Conservation (phyloP, 2,329 filamentous ascomycete species). For the Diaporthe vaccinii region DNA sequence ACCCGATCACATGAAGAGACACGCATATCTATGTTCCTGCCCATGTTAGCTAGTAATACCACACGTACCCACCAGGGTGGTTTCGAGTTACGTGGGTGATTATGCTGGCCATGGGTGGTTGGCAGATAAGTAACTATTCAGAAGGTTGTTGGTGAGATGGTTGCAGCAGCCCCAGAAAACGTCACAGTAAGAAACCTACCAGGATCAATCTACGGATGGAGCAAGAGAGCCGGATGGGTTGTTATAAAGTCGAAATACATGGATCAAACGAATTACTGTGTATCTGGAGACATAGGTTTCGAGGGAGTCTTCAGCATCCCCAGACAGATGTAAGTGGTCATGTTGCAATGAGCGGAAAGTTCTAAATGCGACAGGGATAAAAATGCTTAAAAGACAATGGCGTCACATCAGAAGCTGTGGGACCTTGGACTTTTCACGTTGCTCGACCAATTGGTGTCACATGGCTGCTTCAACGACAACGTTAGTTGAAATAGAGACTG, state of each 20-base stretch:
- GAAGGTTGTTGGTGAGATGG: too few species aligned
- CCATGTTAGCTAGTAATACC: too few species aligned
- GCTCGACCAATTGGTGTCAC: neutral
- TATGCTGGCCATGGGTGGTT: neutral
- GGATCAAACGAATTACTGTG: neutral
- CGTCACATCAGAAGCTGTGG: neutral
- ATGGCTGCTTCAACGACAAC: neutral
- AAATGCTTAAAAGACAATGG: neutral
- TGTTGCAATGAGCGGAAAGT: neutral
- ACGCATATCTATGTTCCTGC: too few species aligned
- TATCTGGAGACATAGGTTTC: too few species aligned
- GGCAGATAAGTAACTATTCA: too few species aligned
- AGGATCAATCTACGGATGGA: neutral
- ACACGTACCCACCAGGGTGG: too few species aligned
- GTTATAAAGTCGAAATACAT: neutral
- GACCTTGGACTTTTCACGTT: neutral
- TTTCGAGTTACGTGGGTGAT: neutral
- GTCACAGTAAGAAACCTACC: neutral
- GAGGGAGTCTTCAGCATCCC: neutral
- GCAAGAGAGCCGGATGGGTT: neutral
- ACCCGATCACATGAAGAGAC: neutral
- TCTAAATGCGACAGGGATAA: neutral
- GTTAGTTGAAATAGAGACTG: neutral
- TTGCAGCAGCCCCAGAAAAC: neutral
- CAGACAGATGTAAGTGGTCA: neutral